Conservation (phyloP, 2,329 filamentous ascomycete species). For the Magnaporthiopsis poae region DNA sequence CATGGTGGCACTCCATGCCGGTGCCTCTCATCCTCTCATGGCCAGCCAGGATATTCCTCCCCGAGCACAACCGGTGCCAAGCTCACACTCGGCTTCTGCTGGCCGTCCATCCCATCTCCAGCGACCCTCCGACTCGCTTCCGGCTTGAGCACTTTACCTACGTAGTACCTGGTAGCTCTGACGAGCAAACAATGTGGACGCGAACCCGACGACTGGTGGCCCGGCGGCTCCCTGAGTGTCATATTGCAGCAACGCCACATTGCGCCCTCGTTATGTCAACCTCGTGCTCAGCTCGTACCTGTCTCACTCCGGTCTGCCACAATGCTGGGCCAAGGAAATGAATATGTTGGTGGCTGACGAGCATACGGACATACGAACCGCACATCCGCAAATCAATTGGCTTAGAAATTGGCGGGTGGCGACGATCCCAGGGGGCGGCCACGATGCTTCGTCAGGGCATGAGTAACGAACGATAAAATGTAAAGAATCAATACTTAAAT, state of each 20-base stretch:
- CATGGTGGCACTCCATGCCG: neutral
- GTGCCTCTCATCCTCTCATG: no score
- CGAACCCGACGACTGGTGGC: neutral
- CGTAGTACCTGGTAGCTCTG: neutral
- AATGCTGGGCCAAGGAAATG: no score
- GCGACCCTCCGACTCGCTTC: neutral
- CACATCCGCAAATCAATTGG: neutral
- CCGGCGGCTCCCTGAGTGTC: no score
- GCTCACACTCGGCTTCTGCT: neutral
- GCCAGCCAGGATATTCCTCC: no score
- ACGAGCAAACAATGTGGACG: neutral
- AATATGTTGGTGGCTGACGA: no score
- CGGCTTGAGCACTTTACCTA: neutral
- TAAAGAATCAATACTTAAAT: no score
- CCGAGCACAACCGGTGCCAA: no score
- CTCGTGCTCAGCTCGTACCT: neutral
- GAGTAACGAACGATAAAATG: no score
- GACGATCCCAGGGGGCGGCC: neutral
- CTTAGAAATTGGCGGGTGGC: neutral
- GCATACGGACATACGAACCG: no score
- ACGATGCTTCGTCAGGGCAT: neutral
- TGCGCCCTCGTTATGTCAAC: neutral
- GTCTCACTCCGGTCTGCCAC: neutral
- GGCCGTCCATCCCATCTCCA: neutral
- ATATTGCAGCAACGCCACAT: no score